Evolutionary conservation across 1,139 yeast species (phyloP), one percentile per base, ranked within the genome.

Genomic region (Diutina scorzettiae): DNA sequence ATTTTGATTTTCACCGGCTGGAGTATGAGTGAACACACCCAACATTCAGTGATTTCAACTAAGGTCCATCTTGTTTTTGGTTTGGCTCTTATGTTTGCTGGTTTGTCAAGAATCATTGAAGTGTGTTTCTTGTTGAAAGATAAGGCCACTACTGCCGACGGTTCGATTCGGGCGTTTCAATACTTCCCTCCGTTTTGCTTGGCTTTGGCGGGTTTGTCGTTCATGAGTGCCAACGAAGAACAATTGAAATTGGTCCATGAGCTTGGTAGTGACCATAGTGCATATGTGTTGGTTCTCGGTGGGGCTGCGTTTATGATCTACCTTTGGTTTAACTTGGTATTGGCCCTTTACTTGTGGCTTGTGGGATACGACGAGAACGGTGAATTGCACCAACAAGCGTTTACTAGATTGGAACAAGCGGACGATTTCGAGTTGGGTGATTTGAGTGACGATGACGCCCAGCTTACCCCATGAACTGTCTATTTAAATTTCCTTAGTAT

Each of bases 211-310:
- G 97, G 97, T 1, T 59, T 83, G 16, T 56, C 84, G 49, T 89
- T 89, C 56, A 86, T 87, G 96, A 76, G 85, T 21, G 97, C 97
- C 21, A 87, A 73, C 46, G 96, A 89, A 55, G 95, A 89, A 56
- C 96, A 89, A 54, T 65, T 89, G 53, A 62, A 64, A 14, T 64
- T 85, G 47, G 85, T 87, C 1, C 64, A 78, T 45, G 79, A 77
- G 48, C 67, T 83, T 51, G 86, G 87, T 4, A 78, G 95, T 8
- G 95, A 85, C 59, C 93, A 85, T 52, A 78, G 91, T 41, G 77
- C 95, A 1, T 89, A 89, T 56, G 73, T 84, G 32, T 65, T 89
- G 57, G 74, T 81, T n/a, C 69, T 82, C 4, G 61, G 78, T 16
- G 75, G 89, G 4, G 84, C 84, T 1, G 91, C 94, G 1, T 82